Percentiles rank a stretch among this genome's conserved stretches.
phyloP scores from a whole-genome alignment of 805 yeast species.

The Hermanozyma aechmeae region DNA sequence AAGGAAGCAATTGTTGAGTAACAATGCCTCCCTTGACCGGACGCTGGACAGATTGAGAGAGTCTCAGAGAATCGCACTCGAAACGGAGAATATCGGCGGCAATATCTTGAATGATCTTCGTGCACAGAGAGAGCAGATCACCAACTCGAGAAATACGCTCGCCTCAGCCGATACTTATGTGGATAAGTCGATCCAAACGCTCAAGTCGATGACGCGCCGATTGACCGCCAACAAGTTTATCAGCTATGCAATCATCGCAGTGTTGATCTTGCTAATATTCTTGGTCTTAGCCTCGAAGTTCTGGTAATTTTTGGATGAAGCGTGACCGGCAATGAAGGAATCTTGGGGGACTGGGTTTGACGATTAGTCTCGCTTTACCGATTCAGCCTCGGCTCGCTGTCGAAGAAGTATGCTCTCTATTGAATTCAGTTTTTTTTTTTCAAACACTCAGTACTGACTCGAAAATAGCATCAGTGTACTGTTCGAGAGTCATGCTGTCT shows the following conservation, averaged over 20 bases:
- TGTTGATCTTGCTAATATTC: conserved; percentile 70
- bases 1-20: conserved; percentile 69
- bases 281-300: conserved; percentile 80
- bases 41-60: conserved; percentile 78
- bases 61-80: conserved; percentile 82
- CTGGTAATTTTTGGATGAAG: too few relatives aligned
- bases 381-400: too few relatives aligned
- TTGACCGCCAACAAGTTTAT: conserved; percentile 85
- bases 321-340: too few relatives aligned
- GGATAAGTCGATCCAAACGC: conserved; percentile 77
- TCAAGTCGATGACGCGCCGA: conserved; percentile 86
- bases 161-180: conserved; percentile 89
- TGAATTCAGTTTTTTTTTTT: too few relatives aligned
- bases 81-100: conserved; percentile 88
- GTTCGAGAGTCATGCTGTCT: too few relatives aligned
- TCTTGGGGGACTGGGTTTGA: too few relatives aligned
- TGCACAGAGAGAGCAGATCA: conserved; percentile 87
- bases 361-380: too few relatives aligned
- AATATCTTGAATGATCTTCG: conserved; percentile 80
- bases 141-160: conserved; percentile 76
- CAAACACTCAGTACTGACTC: too few relatives aligned
- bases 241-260: conserved; percentile 86
- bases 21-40: conserved; percentile 73
- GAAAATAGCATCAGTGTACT: too few relatives aligned
- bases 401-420: too few relatives aligned